Evolutionary conservation across 306 rosid genomes (phyloP).

Genomic region (Prunus persica): Prunus_persica_NCBIv2 NC_034009.1:41672501-41673000

Average conservation of each 20-base stretch:
- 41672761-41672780: not conserved
- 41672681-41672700: no score
- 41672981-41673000: conserved; percentile 56
- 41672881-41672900: conserved; percentile 73
- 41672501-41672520: not conserved
- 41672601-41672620: conserved; percentile 91
- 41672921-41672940: conserved; percentile 58
- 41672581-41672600: conserved; percentile 98
- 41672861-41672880: conserved; percentile 85
- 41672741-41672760: not conserved
- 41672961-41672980: conserved; percentile 75
- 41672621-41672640: conserved; percentile 96
- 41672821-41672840: conserved; percentile 77
- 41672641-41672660: conserved; percentile 51
- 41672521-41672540: conserved; percentile 77
- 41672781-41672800: conserved; percentile 5
- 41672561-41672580: conserved; percentile 96
- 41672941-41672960: conserved; percentile 97
- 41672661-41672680: not conserved
- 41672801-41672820: conserved; percentile 21
- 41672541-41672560: conserved; percentile 98
- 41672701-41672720: not conserved
- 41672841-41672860: conserved; percentile 99
- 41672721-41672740: no score
- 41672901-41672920: conserved; percentile 92